Evolutionary conservation across 1,284 basidiomycete species (phyloP).

Genomic region (Cutaneotrichosporon spelunceum): DNA sequence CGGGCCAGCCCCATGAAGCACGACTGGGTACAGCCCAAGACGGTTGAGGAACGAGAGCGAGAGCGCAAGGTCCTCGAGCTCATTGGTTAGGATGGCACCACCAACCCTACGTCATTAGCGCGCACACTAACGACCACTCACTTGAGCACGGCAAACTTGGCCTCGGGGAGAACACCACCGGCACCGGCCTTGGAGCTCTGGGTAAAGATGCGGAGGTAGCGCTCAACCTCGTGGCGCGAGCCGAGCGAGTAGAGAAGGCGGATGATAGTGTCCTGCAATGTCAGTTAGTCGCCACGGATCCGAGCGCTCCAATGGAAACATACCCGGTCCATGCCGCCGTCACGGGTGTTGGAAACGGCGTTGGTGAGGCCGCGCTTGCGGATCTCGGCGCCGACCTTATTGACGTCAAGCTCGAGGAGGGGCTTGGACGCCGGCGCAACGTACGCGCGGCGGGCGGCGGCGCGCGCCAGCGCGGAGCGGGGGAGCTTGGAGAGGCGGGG

Average conservation of each 20-base stretch:
- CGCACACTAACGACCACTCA: conserved; percentile 32
- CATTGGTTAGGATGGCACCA: conserved; percentile 78
- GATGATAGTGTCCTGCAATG: conserved; percentile 77
- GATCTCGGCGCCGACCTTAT: conserved; percentile 48
- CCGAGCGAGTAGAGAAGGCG: conserved; percentile 91
- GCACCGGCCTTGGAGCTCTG: conserved; percentile 73
- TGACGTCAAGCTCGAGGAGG: conserved; percentile 46
- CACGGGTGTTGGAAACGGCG: conserved; percentile 31
- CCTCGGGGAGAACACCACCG: conserved; percentile 54
- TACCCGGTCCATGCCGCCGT: conserved; percentile 51
- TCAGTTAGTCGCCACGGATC: neutral
- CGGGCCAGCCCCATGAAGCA: conserved; percentile 91
- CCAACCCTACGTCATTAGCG: conserved; percentile 60
- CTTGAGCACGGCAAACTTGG: conserved; percentile 91
- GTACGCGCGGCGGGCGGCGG: conserved; percentile 20
- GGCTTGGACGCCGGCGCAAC: conserved; percentile 40
- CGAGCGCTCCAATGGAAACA: conserved; percentile 18
- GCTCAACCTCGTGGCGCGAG: conserved; percentile 90
- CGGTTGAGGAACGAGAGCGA: conserved; percentile 90
- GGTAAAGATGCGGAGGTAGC: conserved; percentile 93
- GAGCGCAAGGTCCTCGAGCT: conserved; percentile 84
- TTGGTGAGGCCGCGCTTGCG: conserved; percentile 46
- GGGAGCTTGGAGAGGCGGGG: conserved; percentile 32
- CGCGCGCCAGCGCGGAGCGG: conserved; percentile 22
- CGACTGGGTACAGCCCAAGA: conserved; percentile 88